phyloP scores from a whole-genome alignment of 257 asterid species.

The Solanum etuberosum region DNA sequence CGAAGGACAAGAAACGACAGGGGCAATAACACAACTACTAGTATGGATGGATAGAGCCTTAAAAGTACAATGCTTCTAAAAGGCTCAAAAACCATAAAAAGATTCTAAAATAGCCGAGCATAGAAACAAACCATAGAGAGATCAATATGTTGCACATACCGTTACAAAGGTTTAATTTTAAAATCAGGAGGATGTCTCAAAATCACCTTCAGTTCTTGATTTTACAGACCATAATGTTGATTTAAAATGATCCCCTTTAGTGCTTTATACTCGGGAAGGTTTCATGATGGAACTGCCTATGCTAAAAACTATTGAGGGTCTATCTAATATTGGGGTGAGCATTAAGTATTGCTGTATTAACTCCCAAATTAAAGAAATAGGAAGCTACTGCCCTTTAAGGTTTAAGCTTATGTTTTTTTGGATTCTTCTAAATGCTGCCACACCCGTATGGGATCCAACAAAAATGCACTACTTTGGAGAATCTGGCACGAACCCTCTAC shows the following conservation, averaged over 20 bases:
- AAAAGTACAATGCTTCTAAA: background rate
- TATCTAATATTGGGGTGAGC: background rate
- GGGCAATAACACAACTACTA: background rate
- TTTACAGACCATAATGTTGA: background rate
- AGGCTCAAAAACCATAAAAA: background rate
- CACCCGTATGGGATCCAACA: background rate
- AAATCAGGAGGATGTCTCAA: background rate
- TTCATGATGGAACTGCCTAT: background rate
- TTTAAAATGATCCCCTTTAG: background rate
- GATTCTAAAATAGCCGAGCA: background rate
- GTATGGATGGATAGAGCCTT: background rate
- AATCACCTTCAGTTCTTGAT: background rate
- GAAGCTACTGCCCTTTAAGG: background rate
- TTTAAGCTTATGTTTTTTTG: background rate
- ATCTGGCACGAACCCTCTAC: background rate
- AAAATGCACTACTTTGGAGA: background rate
- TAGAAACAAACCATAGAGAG: background rate
- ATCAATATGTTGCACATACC: background rate
- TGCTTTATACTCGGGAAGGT: background rate
- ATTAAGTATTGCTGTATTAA: background rate
- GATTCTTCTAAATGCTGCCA: background rate
- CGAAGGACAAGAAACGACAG: background rate
- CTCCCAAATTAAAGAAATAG: background rate
- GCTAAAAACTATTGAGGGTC: background rate
- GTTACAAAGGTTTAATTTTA: background rate